Percentiles rank a stretch among this genome's conserved stretches.
Conservation (phyloP, 768 basidiomycete genomes). For the Antrodiella citrinella region DNA sequence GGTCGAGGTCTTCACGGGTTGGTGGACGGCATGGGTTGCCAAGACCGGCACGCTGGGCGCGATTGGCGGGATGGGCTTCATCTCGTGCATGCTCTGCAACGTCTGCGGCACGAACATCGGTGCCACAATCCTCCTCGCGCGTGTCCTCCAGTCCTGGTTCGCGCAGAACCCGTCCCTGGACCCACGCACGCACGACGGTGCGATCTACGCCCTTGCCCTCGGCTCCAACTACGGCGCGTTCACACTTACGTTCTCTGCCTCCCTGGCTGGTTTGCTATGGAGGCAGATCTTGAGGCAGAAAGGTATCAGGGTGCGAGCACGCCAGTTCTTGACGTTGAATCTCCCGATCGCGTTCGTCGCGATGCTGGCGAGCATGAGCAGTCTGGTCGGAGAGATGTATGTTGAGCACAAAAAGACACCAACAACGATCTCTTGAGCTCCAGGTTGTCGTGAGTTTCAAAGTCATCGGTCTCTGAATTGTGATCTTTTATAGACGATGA, state of each 20-base stretch:
- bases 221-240: constrained; percentile 90
- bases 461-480: too few species aligned
- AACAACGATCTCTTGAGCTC: neutral
- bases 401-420: constrained; percentile 16
- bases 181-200: constrained; percentile 15
- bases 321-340: constrained; percentile 70
- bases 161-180: constrained; percentile 6
- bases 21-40: constrained; percentile 45
- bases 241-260: constrained; percentile 81
- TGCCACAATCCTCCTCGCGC: constrained; percentile 81
- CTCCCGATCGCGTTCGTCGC: constrained; percentile 62
- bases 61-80: constrained; percentile 48
- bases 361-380: constrained; percentile 51
- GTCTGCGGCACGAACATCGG: constrained; percentile 87
- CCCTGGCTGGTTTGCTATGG: constrained; percentile 87
- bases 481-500: too few species aligned
- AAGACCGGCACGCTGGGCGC: constrained; percentile 28
- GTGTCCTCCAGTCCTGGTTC: constrained; percentile 50
- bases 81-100: constrained; percentile 73
- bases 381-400: constrained; percentile 69
- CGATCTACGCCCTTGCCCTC: constrained; percentile 59
- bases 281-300: constrained; percentile 64
- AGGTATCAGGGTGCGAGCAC: constrained; percentile 49
- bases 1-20: constrained; percentile 74
- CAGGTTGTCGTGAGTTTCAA: too few species aligned